Conservation (phyloP, 495 filamentous ascomycete genomes). For the Corynascus novoguineensis region DNA sequence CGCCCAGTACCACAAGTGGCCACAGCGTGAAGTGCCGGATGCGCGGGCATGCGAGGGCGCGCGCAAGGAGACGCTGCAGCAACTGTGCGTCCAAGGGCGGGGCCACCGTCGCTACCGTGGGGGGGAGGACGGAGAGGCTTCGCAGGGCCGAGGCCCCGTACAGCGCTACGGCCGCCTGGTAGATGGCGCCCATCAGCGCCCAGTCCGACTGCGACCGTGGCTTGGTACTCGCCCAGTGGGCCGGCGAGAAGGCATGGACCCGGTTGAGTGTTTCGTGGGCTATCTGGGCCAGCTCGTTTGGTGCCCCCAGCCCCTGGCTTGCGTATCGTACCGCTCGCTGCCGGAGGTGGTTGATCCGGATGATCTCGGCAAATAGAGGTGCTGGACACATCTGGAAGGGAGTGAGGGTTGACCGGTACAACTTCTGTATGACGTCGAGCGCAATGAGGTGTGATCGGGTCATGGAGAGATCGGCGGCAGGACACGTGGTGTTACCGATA, state of each 20-base stretch:
- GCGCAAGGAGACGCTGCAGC: not conserved
- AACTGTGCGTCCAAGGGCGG: too few relatives aligned
- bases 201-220: constrained; percentile 19
- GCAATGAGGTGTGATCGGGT: constrained; percentile 13
- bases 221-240: constrained; percentile 27
- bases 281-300: constrained; percentile 1
- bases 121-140: constrained; percentile 27
- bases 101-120: not conserved
- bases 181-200: constrained; percentile 24
- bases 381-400: constrained; percentile 23
- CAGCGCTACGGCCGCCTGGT: constrained; percentile 27
- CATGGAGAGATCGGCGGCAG: constrained; percentile 24
- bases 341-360: constrained; percentile 26
- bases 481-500: constrained; percentile 30
- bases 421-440: constrained; percentile 16
- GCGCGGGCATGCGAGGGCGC: not conserved
- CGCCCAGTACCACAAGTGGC: constrained; percentile 6
- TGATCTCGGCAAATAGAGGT: constrained; percentile 24
- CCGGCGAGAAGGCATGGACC: constrained; percentile 24
- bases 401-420: constrained; percentile 5
- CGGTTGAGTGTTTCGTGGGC: constrained; percentile 21
- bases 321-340: constrained; percentile 1
- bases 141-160: constrained; percentile 32
- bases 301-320: not conserved
- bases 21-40: not conserved